Base-by-base conservation (phyloP, 2,329 filamentous ascomycete genomes). In the Colletotrichum echinochloae region DNA sequence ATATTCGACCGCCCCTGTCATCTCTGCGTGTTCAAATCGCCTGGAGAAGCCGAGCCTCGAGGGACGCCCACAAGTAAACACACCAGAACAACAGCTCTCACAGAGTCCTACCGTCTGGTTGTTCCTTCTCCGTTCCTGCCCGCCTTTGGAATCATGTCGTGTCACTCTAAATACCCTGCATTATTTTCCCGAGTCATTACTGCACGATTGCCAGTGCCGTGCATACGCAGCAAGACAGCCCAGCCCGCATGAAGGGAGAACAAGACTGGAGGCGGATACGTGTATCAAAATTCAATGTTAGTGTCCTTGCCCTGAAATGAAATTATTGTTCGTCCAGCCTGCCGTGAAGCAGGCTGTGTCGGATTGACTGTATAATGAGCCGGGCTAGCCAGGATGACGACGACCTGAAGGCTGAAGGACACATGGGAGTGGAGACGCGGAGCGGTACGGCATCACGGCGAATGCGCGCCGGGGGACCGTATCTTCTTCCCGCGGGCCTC, bases 261-360 rank as follows among this genome's bases (percentile, higher is more conserved):
- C 16, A 20, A 49, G 49, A 46, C 46, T 51, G 33, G 63, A 28
- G 18, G 60, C 46, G 14, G 26, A 60, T n/a, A 52, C 26, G 5
- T 23, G 33, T 33, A 44, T 63, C 49, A 5, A n/a, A 18, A 39
- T 16, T 41, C 37, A 46, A n/a, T 60, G 55, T 54, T 26, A 56
- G 37, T 41, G 37, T 8, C 12, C n/a, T 30, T 51, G 9, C 9
- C 39, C 16, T 51, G 59, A 28, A 35, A 51, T 37, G 33, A 26
- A 44, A 14, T n/a, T 20, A n/a, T 20, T 16, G 20, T 37, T 23
- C 26, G 35, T 63, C n/a, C 33, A 5, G 46, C 35, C 44, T 62
- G 28, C 35, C 61, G 51, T 56, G 52, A 71, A 63, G 51, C 68
- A 67, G 65, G 64, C 68, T 63, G 63, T 37, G 57, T 48, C 33